Evolutionary conservation across 495 filamentous ascomycete species (phyloP).

Genomic region (Penicillium flavigenum): DNA sequence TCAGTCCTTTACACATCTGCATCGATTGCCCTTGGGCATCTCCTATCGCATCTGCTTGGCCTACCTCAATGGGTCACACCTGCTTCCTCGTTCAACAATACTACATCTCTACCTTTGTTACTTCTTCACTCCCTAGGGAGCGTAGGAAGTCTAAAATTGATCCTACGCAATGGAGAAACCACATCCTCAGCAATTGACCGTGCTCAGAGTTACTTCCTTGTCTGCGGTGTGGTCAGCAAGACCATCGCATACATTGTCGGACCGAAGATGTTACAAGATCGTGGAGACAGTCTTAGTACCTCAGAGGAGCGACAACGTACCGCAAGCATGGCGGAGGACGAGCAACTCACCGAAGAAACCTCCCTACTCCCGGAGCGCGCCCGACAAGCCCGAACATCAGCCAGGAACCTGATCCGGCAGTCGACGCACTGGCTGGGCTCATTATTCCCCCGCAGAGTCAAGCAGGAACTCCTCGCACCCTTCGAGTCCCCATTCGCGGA

Average conservation of each 20-base stretch:
- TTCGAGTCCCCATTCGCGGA: constrained; percentile 53
- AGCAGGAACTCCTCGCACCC: constrained; percentile 16
- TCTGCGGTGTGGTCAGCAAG: not conserved
- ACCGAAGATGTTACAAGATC: not conserved
- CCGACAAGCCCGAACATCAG: constrained; percentile 22
- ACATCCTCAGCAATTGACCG: not conserved
- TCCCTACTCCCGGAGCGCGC: constrained; percentile 45
- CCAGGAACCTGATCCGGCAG: constrained; percentile 17
- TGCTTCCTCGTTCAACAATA: not conserved
- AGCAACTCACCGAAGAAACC: constrained; percentile 45
- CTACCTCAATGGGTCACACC: not conserved
- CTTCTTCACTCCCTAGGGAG: not conserved
- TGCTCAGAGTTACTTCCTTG: not conserved
- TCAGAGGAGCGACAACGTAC: not conserved
- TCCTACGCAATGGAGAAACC: not conserved
- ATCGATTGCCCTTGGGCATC: not conserved
- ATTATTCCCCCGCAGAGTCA: constrained; percentile 16
- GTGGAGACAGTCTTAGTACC: not conserved
- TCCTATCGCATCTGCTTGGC: not conserved
- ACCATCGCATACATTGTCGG: not conserved
- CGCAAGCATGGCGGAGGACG: not conserved
- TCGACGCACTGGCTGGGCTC: constrained; percentile 8
- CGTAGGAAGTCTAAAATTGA: not conserved
- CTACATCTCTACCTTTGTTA: not conserved
- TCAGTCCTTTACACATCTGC: not conserved